These are phyloP conservation scores for Lasiodiplodia sp. DNA, from an alignment of 2,329 filamentous ascomycete genomes.

Conservation along the genomic window DNA sequence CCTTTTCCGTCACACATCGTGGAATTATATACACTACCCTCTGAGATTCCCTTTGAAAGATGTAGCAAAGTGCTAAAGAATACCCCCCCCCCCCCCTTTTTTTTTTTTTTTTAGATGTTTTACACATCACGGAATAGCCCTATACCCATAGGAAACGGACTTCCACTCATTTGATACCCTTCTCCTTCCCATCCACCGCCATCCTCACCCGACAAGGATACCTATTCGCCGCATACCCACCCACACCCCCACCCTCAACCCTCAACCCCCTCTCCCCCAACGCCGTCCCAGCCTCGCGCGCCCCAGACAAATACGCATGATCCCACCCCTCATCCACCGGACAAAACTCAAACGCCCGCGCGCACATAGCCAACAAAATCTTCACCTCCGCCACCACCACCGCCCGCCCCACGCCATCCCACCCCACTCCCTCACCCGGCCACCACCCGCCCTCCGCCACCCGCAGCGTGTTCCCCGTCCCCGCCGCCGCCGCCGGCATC, in stretches of 20 bases:
- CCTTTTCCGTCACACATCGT: too few relatives aligned
- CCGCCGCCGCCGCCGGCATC: conserved; percentile 29
- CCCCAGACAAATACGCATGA: conserved; percentile 34
- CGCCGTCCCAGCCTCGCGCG: conserved; percentile 40
- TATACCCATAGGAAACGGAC: too few relatives aligned
- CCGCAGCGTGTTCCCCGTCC: conserved; percentile 39
- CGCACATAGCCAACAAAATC: conserved; percentile 51
- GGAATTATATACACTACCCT: too few relatives aligned
- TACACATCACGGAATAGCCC: too few relatives aligned
- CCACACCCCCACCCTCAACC: conserved; percentile 9
- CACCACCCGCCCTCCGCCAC: conserved; percentile 41
- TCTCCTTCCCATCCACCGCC: too few relatives aligned
- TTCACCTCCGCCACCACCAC: conserved; percentile 47
- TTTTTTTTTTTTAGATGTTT: too few relatives aligned
- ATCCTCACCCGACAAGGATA: conserved; percentile 1
- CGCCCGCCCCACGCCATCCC: conserved; percentile 48
- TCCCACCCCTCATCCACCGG: conserved; percentile 37
- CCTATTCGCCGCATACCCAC: neutral
- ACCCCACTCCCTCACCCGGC: conserved; percentile 49
- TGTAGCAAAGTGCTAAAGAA: too few relatives aligned
- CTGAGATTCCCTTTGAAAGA: too few relatives aligned
- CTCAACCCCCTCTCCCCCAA: conserved; percentile 32
- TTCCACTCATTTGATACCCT: too few relatives aligned
- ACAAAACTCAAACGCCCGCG: conserved; percentile 59
- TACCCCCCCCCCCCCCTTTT: too few relatives aligned